These are phyloP conservation scores for Fragilaria crotonensis DNA, from an alignment of 108 stramenopile genomes.

Conservation along the genomic window DNA sequence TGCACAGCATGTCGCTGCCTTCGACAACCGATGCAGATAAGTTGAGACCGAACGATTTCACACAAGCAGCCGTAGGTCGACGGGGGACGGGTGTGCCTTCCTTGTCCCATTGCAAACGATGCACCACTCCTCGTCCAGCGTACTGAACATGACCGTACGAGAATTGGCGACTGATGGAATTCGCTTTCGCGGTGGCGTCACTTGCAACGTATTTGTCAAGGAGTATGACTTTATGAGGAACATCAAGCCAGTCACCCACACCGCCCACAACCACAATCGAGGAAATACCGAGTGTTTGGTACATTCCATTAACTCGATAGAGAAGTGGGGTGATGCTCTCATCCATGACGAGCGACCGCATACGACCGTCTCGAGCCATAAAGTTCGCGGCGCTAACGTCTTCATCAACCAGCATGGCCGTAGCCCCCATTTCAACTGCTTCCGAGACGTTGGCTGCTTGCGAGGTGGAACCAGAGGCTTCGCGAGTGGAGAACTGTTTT, in stretches of 20 bases:
- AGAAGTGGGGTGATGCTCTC: slow-evolving; percentile 93
- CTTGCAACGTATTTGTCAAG: slow-evolving; percentile 84
- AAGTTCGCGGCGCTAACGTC: slow-evolving; percentile 95
- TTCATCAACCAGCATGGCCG: slow-evolving; percentile 85
- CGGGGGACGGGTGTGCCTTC: slow-evolving; percentile 43
- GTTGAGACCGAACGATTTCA: slow-evolving; percentile 5
- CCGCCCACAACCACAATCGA: slow-evolving; percentile 96
- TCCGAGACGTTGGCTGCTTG: slow-evolving; percentile 90
- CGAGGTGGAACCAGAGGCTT: slow-evolving; percentile 87
- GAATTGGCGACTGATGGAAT: slow-evolving; percentile 73
- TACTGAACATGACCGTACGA: slow-evolving; percentile 89
- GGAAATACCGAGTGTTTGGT: slow-evolving; percentile 59
- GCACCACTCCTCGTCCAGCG: slow-evolving; percentile 82
- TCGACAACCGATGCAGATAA: slow-evolving; percentile 40
- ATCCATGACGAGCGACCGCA: slow-evolving; percentile 89
- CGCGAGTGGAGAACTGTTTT: slow-evolving; percentile 65
- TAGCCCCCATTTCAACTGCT: slow-evolving; percentile 82
- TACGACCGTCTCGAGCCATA: slow-evolving; percentile 91
- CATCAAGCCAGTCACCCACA: slow-evolving; percentile 94
- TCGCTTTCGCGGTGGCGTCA: slow-evolving; percentile 78
- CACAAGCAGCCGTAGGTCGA: slow-evolving; percentile 20
- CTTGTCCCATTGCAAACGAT: slow-evolving; percentile 73
- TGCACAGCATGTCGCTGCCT: slow-evolving; percentile 24
- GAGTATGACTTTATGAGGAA: slow-evolving; percentile 82
- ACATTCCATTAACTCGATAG: slow-evolving; percentile 81